Base-by-base conservation (phyloP, 768 basidiomycete species). In the Macrolepiota fuliginosa region DNA sequence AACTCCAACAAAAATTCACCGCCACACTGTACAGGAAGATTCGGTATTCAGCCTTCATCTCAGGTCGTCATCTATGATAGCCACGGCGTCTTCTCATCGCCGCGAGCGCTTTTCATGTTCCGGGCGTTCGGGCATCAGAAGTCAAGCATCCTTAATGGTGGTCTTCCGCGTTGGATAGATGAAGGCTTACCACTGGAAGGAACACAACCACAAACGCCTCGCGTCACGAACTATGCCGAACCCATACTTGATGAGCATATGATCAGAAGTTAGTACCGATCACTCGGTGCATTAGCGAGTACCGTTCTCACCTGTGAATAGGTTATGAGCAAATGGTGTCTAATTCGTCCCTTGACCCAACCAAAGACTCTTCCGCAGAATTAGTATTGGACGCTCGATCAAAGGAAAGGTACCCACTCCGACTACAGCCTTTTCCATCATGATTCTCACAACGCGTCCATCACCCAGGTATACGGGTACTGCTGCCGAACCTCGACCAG, bases 91-190 rank as follows among this genome's bases (percentile, higher is more conserved):
- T 98, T 98, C 79, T 94, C 92, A 2, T 85, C 94, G 22, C 96
- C 97, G 57, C 85, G 97, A 62, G 93, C 94, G 1, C 81, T 95
- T 47, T 98, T 92, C 79, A 98, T 93, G 80, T 97, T 98, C 83
- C 85, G 91, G 75, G 82, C 90, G 24, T 94, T 97, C 73, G 92
- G 93, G 7, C 97, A 99, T 72, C 73, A 80, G 35, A 88, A 87
- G 47, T 92, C 94, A 7, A 92, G 91, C 63, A 83, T 98, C 11
- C 81, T 99, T 15, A 87, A 98, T 72, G 97, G 97, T n/a, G 96
- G 96, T 19, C 82, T 98, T 12, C 93, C 92, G 35, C 77, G 83
- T 42, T 96, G 92, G 92, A 78, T 85, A 62, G 81, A 80, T 32
- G 87, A 90, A 69, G 87, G 88, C 19, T 75, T 82, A 15, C 76